Conservation (phyloP, 345 rosid genomes). For the Bruguiera parviflora region DNA sequence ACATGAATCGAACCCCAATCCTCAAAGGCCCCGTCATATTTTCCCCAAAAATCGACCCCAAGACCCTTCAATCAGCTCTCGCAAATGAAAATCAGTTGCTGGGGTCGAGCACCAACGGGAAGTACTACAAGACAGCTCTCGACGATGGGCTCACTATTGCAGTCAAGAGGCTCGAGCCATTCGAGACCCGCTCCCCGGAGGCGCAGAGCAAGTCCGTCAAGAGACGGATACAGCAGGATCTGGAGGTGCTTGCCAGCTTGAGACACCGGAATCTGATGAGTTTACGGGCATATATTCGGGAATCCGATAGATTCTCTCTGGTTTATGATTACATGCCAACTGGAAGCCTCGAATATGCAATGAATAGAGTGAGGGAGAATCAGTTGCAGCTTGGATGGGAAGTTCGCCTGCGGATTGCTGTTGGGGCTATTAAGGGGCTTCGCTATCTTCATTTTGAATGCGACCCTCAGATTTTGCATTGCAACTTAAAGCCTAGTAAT, state of each 20-base stretch:
- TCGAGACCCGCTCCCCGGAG: conserved; percentile 50
- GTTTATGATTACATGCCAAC: conserved; percentile 78
- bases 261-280: conserved; percentile 88
- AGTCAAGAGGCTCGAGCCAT: conserved; percentile 63
- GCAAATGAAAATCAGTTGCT: conserved; percentile 57
- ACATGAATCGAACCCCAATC: conserved; percentile 73
- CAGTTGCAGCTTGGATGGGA: conserved; percentile 79
- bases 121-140: conserved; percentile 65
- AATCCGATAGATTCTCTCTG: conserved; percentile 59
- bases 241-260: conserved; percentile 72
- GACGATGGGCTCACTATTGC: conserved; percentile 77
- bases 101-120: conserved; percentile 75
- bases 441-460: conserved; percentile 72
- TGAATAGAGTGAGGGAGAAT: conserved; percentile 61
- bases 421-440: conserved; percentile 87
- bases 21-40: conserved; percentile 92
- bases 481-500: conserved; percentile 77
- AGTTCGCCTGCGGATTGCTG: conserved; percentile 73
- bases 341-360: conserved; percentile 82
- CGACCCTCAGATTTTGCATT: conserved; percentile 66
- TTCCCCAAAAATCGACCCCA: conserved; percentile 70
- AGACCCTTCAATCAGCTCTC: conserved; percentile 69
- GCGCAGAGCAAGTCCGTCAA: conserved; percentile 53
- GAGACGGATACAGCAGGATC: conserved; percentile 74
- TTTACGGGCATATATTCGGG: conserved; percentile 77